Conservation (phyloP, 345 rosid genomes). For the Gynandropsis gynandra region DNA sequence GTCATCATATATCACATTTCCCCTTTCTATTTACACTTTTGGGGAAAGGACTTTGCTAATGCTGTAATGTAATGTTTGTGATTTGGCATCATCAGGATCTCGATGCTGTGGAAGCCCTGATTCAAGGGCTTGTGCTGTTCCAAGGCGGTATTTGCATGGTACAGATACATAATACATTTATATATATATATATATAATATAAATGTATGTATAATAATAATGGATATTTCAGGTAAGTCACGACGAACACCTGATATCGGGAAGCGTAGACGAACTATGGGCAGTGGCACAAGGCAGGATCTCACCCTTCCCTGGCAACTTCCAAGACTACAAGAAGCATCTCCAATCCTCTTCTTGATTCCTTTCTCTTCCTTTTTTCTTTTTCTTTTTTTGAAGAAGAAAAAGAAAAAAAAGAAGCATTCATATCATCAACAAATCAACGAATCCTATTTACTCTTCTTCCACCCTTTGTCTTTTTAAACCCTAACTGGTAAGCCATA, state of each 20-base stretch:
- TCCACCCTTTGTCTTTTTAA: constrained; percentile 8
- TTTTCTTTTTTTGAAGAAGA: constrained; percentile 19
- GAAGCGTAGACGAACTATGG: constrained; percentile 97
- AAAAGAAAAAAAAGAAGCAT: constrained; percentile 33
- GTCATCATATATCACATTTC: constrained; percentile 17
- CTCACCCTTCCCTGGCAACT: constrained; percentile 69
- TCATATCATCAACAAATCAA: constrained; percentile 22
- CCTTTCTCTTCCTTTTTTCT: no score
- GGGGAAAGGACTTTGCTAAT: background rate
- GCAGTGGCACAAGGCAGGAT: constrained; percentile 74
- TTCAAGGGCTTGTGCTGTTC: constrained; percentile 92
- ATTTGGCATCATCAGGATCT: no score
- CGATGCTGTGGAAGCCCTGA: constrained; percentile 98
- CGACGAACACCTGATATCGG: constrained; percentile 94
- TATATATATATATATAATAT: background rate
- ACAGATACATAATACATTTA: background rate
- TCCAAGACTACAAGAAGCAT: constrained; percentile 87
- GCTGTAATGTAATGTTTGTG: no score
- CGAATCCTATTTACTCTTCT: constrained; percentile 18
- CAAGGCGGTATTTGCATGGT: constrained; percentile 99
- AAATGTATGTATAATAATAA: background rate
- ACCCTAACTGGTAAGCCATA: constrained; percentile 58
- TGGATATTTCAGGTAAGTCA: constrained; percentile 71
- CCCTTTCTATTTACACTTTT: background rate
- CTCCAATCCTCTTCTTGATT: constrained; percentile 48